Evolutionary conservation across 164 flowering plant genomes (phyloP).

Genomic region (Nymphaea thermarum): DNA sequence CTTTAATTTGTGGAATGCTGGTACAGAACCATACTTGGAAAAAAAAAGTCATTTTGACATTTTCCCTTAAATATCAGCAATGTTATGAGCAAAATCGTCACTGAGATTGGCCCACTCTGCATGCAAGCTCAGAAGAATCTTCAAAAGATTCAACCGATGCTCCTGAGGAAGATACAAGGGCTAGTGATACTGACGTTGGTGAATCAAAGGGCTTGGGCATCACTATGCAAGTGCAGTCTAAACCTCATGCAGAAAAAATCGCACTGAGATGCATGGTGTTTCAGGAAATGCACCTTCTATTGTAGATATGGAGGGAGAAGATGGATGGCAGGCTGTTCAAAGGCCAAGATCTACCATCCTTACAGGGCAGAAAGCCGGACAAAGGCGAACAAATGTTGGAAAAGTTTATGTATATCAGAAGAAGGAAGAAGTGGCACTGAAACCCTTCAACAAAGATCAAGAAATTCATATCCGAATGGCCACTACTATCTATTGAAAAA

Average conservation of each 20-base stretch:
- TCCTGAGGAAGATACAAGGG: constrained; percentile 41
- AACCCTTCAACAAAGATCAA: constrained; percentile 6
- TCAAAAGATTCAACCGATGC: constrained; percentile 21
- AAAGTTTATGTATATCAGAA: constrained; percentile 58
- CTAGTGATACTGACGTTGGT: constrained; percentile 15
- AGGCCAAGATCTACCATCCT: constrained; percentile 71
- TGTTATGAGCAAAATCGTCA: too few relatives aligned
- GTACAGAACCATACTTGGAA: too few relatives aligned
- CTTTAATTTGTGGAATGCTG: too few relatives aligned
- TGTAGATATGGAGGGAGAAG: constrained; percentile 65
- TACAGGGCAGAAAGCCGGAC: constrained; percentile 48
- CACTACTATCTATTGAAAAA: constrained; percentile 28
- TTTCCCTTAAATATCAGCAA: too few relatives aligned
- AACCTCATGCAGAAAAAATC: constrained; percentile 20
- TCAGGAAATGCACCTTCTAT: constrained; percentile 26
- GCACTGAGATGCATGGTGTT: constrained; percentile 11
- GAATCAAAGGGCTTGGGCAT: constrained; percentile 12
- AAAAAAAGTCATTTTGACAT: too few relatives aligned
- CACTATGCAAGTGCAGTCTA: constrained; percentile 16
- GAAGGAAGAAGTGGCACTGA: constrained; percentile 24
- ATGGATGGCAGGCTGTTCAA: constrained; percentile 97
- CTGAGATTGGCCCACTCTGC: too few relatives aligned
- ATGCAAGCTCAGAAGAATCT: constrained; percentile 37
- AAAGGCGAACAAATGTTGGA: constrained; percentile 44
- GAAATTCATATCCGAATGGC: constrained; percentile 35